Conservation (phyloP, 2,329 filamentous ascomycete species). For the Aquanectria penicillioides region DNA sequence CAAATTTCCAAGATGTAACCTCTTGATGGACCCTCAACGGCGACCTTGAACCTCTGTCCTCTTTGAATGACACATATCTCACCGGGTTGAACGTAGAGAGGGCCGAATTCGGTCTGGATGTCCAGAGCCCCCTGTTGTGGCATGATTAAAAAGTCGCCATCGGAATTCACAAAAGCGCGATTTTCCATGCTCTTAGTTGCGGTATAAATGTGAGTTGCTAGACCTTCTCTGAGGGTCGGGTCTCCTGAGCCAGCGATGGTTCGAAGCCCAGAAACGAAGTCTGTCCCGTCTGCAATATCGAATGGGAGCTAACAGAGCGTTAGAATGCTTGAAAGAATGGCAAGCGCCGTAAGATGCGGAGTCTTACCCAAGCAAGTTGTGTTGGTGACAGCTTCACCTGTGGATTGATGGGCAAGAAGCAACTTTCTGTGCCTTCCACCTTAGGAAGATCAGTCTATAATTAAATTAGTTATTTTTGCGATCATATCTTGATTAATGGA, state of each 20-base stretch:
- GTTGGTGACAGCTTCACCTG: slow-evolving; percentile 36
- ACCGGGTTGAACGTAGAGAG: slow-evolving; percentile 70
- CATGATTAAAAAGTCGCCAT: slow-evolving; percentile 74
- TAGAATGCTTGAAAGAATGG: too few relatives aligned
- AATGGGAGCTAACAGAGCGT: slow-evolving; percentile 34
- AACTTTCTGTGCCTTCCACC: slow-evolving; percentile 38
- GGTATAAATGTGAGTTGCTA: slow-evolving; percentile 60
- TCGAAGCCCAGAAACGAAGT: slow-evolving; percentile 52
- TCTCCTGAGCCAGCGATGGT: slow-evolving; percentile 61
- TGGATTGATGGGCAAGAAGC: slow-evolving; percentile 37
- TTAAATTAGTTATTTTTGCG: too few relatives aligned
- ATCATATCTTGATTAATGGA: too few relatives aligned
- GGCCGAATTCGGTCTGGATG: slow-evolving; percentile 75
- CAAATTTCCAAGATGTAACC: slow-evolving; percentile 76
- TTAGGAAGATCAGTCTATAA: slow-evolving; percentile 36
- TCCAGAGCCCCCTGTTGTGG: slow-evolving; percentile 73
- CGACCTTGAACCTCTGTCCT: slow-evolving; percentile 60
- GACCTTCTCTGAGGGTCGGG: slow-evolving; percentile 57
- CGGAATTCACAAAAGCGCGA: slow-evolving; percentile 63
- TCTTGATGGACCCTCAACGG: slow-evolving; percentile 63
- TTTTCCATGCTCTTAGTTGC: slow-evolving; percentile 58
- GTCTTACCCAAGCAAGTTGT: slow-evolving; percentile 39
- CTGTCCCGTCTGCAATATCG: slow-evolving; percentile 52
- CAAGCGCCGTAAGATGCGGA: too few relatives aligned
- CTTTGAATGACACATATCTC: slow-evolving; percentile 73